A percentile compares a stretch with the other conserved stretches of the same genome.
Conservation (phyloP, 2,329 filamentous ascomycete genomes). For the Fonsecaea pedrosoi region DNA sequence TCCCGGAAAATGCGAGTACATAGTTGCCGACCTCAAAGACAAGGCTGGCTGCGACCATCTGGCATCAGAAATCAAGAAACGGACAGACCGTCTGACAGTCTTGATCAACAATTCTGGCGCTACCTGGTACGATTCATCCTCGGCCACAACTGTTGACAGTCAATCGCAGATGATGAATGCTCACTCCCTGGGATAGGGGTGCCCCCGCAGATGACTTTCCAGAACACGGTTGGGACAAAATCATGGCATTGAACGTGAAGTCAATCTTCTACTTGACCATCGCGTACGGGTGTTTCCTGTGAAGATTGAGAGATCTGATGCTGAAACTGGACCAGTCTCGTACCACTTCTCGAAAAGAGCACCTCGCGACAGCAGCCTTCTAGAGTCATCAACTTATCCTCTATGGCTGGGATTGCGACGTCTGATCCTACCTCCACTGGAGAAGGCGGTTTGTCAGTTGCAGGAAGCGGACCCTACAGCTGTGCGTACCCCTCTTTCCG, state of each 20-base stretch:
- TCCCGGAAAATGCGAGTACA: conserved; percentile 59
- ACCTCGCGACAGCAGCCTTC: conserved; percentile 52
- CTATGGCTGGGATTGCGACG: conserved; percentile 54
- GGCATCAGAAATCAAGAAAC: conserved; percentile 56
- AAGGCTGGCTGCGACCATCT: conserved; percentile 58
- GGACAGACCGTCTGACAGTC: conserved; percentile 52
- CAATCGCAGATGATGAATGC: conserved; percentile 54
- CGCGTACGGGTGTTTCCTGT: conserved; percentile 32
- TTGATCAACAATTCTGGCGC: conserved; percentile 51
- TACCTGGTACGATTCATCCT: conserved; percentile 10
- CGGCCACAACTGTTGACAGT: background rate
- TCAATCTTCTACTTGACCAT: conserved; percentile 56
- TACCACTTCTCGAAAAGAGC: conserved; percentile 57
- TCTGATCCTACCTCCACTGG: conserved; percentile 54
- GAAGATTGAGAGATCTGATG: background rate
- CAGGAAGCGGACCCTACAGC: conserved; percentile 59
- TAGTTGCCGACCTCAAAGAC: conserved; percentile 60
- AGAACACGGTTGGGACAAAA: conserved; percentile 63
- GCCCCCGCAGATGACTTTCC: conserved; percentile 65
- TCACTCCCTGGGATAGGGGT: conserved; percentile 46
- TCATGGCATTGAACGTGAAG: conserved; percentile 63
- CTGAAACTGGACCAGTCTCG: conserved; percentile 41
- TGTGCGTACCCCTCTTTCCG: conserved; percentile 41
- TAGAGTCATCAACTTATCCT: conserved; percentile 62
- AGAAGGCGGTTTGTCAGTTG: conserved; percentile 59